Evolutionary conservation across 1,284 basidiomycete species (phyloP), one percentile per base, ranked within the genome.

Genomic region (Leccinum solheimii): DNA sequence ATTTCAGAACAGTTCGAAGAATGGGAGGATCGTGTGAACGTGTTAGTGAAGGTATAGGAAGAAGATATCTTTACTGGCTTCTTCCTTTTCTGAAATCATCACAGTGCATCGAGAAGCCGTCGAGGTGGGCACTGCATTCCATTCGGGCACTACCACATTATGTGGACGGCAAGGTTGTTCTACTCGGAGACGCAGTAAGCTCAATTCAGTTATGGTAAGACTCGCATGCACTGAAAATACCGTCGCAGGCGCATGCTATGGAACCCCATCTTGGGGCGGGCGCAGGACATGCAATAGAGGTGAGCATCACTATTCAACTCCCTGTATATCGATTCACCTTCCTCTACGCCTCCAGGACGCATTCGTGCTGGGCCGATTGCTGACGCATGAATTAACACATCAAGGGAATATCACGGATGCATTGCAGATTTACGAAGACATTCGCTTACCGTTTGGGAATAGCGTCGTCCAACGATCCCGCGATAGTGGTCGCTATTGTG

Each of bases 21-120:
- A 8, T 83, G 80, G 79, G 82, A 83, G 58, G 66, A 71, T 5
- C 79, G 78, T 55, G 78, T 77, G 1, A 72, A 69, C 56, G 75
- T 75, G 5, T 57, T 84, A n/a, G 60, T 80, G 3, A 72, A 78
- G 62, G 81, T 82, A 61, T 55, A 9, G 11, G 11, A 30, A 26
- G 1, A 7, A 48, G 5, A 14, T 2, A 27, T 36, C 5, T 13
- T 56, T 58, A 58, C 43, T 36, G 34, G 38, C 32, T 45, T 21
- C 11, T 49, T 14, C 4, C 1, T 38, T 54, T 55, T 11, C 26
- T 61, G 34, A 70, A n/a, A 16, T 19, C 7, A 21, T 38, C 14
- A 8, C 23, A 71, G 69, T 64, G 61, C 32, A 10, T 59, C 27
- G 65, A 72, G 48, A 64, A 51, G 30, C 65, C 70, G 7, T 67